These are phyloP conservation scores for Pseudisothecium myosuroides DNA, from an alignment of 225 moss, liverwort and hornwort genomes.

Conservation along the genomic window DNA sequence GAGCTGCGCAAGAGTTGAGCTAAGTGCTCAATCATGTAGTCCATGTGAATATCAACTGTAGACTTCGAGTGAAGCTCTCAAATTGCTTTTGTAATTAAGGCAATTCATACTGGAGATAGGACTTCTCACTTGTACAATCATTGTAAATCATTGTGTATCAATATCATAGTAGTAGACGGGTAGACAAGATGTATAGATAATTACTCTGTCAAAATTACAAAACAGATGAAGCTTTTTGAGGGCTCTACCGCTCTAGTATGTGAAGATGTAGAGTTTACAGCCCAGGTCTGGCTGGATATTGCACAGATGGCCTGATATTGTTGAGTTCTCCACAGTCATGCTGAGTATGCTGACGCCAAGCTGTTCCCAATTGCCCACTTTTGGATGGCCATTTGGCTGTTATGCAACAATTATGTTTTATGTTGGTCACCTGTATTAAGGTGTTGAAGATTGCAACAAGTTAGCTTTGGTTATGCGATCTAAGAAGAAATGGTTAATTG, in stretches of 20 bases:
- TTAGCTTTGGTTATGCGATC: background rate
- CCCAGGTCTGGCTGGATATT: background rate
- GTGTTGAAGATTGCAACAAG: background rate
- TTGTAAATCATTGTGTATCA: slow-evolving; percentile 20
- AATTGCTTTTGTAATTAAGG: slow-evolving; percentile 2
- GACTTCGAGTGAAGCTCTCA: slow-evolving; percentile 6
- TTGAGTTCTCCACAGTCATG: background rate
- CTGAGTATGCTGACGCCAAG: background rate
- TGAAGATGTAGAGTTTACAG: background rate
- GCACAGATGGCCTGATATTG: background rate
- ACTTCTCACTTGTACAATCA: slow-evolving; percentile 18
- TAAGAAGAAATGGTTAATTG: background rate
- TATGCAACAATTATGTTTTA: background rate
- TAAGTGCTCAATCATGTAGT: slow-evolving; percentile 11
- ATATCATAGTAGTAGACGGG: background rate
- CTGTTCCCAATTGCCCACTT: background rate
- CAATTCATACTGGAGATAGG: slow-evolving; percentile 7
- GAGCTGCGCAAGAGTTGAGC: slow-evolving; percentile 30
- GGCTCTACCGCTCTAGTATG: background rate
- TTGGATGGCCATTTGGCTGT: background rate
- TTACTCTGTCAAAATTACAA: background rate
- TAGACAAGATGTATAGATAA: background rate
- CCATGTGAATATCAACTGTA: slow-evolving; percentile 9
- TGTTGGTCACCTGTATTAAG: background rate
- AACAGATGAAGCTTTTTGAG: slow-evolving; percentile 3